Conservation (phyloP, 257 asterid genomes). For the Solanum medicagineum region DNA sequence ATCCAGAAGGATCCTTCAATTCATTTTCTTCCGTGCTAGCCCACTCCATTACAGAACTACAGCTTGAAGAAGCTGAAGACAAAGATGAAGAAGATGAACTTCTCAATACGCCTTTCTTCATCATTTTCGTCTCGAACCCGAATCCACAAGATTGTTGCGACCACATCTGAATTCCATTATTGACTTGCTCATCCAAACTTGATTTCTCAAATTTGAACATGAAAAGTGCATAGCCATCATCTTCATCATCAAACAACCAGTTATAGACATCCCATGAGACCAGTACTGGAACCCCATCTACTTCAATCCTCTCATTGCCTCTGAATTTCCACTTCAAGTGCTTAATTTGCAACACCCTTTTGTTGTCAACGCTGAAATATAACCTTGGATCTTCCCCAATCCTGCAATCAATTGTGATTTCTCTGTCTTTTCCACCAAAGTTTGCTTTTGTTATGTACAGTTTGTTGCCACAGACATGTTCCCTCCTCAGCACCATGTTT, state of each 20-base stretch:
- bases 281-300: conserved; percentile 27
- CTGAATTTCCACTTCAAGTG: conserved; percentile 59
- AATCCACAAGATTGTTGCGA: conserved; percentile 26
- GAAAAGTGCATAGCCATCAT: conserved; percentile 43
- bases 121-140: conserved; percentile 38
- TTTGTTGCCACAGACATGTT: conserved; percentile 36
- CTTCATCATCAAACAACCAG: conserved; percentile 33
- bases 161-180: conserved; percentile 5
- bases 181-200: background rate
- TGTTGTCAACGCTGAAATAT: conserved; percentile 17
- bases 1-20: conserved; percentile 31
- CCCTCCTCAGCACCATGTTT: conserved; percentile 30
- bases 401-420: conserved; percentile 30
- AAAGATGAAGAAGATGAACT: conserved; percentile 34
- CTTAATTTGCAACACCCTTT: conserved; percentile 33
- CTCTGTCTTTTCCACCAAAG: conserved; percentile 23
- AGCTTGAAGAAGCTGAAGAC: conserved; percentile 41
- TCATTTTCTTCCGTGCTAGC: conserved; percentile 50
- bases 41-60: conserved; percentile 63
- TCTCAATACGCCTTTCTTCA: conserved; percentile 28
- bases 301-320: conserved; percentile 42
- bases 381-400: conserved; percentile 25
- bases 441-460: conserved; percentile 28
- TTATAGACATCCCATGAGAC: conserved; percentile 56
- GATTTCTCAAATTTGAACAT: conserved; percentile 32